A percentile compares a stretch with the other conserved stretches of the same genome.
phyloP scores from a whole-genome alignment of 1,139 yeast species.

The Saccharomyces pastorianus region DNA sequence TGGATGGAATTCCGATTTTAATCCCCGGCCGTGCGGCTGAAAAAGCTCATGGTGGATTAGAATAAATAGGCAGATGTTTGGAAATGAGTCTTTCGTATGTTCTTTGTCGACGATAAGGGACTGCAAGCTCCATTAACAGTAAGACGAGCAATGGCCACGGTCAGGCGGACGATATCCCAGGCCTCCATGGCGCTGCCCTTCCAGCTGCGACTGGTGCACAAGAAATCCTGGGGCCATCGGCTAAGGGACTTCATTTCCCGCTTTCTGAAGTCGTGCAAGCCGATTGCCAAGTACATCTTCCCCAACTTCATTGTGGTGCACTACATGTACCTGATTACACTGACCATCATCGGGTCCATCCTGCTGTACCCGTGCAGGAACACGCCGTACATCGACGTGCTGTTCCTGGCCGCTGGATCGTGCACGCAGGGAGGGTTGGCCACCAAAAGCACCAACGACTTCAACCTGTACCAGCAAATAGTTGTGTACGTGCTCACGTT shows the following conservation, averaged over 20 bases:
- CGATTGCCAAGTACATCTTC: conserved; percentile 42
- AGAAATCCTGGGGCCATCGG: conserved; percentile 32
- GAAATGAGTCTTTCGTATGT: background rate
- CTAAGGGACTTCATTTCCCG: conserved; percentile 30
- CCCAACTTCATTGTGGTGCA: conserved; percentile 79
- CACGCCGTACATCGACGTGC: conserved; percentile 60
- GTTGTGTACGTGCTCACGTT: conserved; percentile 49
- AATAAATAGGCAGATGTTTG: background rate
- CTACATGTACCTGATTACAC: conserved; percentile 49
- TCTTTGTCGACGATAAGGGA: background rate
- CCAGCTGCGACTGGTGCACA: conserved; percentile 6
- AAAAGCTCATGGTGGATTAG: background rate
- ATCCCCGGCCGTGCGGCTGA: conserved; percentile 1
- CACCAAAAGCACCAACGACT: conserved; percentile 54
- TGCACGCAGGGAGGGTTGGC: conserved; percentile 88
- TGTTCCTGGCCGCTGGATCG: conserved; percentile 67
- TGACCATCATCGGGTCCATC: conserved; percentile 57
- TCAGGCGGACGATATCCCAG: background rate
- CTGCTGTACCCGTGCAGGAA: conserved; percentile 62
- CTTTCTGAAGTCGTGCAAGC: conserved; percentile 32
- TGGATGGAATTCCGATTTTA: background rate
- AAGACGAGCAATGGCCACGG: background rate
- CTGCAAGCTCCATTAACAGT: background rate
- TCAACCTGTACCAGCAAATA: conserved; percentile 70
- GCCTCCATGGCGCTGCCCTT: background rate